Evolutionary conservation across 1,139 yeast genomes (phyloP).

Genomic region (Taphrina confusa): DNA sequence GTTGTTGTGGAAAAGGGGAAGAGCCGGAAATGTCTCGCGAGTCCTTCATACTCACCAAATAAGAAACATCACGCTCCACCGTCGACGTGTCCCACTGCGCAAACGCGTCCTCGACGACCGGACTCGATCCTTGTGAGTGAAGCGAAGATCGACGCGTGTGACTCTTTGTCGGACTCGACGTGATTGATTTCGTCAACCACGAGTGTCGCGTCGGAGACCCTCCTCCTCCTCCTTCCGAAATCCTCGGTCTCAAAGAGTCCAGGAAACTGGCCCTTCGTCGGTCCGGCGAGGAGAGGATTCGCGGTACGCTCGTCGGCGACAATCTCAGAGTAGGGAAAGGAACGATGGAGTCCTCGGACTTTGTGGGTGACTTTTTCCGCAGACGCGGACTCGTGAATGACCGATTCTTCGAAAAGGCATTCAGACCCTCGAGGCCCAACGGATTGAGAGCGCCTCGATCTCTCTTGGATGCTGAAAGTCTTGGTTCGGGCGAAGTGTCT

Average conservation of each 20-base stretch:
- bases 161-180: slow-evolving; percentile 1
- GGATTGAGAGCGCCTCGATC: background rate
- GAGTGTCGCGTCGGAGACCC: slow-evolving; percentile 17
- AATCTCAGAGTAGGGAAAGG: background rate
- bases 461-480: no score
- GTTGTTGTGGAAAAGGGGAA: background rate
- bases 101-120: slow-evolving; percentile 17
- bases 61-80: slow-evolving; percentile 24
- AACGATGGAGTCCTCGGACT: background rate
- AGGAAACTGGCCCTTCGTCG: slow-evolving; percentile 20
- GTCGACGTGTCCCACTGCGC: slow-evolving; percentile 30
- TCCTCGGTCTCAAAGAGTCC: slow-evolving; percentile 16
- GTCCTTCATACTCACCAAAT: slow-evolving; percentile 25
- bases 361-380: background rate
- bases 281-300: slow-evolving; percentile 3
- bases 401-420: background rate
- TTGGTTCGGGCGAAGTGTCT: background rate
- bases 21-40: slow-evolving; percentile 30
- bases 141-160: background rate
- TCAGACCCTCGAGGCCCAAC: background rate
- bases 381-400: background rate
- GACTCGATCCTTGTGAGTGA: background rate
- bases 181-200: slow-evolving; percentile 1
- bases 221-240: background rate
- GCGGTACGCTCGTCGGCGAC: background rate